Evolutionary conservation across 2,329 filamentous ascomycete species (phyloP), one percentile per base, ranked within the genome.

Genomic region (Aureobasidium sp.): DNA sequence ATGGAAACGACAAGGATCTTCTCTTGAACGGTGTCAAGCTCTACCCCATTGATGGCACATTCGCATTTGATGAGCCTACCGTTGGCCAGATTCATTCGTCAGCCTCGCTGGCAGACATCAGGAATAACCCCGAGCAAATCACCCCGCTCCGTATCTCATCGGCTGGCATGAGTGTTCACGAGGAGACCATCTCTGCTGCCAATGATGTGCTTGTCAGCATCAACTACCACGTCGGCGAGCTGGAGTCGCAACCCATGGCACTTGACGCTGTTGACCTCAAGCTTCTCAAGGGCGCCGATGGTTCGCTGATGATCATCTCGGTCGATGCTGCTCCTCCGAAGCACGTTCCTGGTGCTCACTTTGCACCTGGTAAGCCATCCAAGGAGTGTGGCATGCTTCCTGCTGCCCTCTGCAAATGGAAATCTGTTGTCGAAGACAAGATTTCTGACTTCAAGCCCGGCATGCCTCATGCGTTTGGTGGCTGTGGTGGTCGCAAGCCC

Each of bases 21-120:
- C 69, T 83, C 41, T 68, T 88, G 62, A 87, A 88, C 72, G 83
- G 80, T 62, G 80, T 82, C 64, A 80, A 84, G 67, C 75, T 88
- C 20, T 88, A 85, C 72, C 82, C 65, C 17, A 46, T 64, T 36
- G 58, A 62, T n/a, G 46, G 46, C 55, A 57, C 58, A 17, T 52
- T 64, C 47, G 26, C n/a, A 13, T 32, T 62, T 29, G 60, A 58
- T 9, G 46, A 47, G 29, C 62, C 55, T n/a, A 52, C 47, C 36
- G 67, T 73, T 55, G 64, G 66, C 44, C 70, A 71, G 62, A 66
- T 70, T 1, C 66, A 68, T 1, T 57, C 67, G 2, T 64, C 67
- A 6, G 67, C 64, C 9, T 67, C 66, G 13, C 41, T 67, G 37
- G 64, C 65, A 15, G 67, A 69, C 20, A 64, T 69, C 48, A 62